phyloP scores from a whole-genome alignment of 148 eudicot species.

The Silene latifolia region DNA sequence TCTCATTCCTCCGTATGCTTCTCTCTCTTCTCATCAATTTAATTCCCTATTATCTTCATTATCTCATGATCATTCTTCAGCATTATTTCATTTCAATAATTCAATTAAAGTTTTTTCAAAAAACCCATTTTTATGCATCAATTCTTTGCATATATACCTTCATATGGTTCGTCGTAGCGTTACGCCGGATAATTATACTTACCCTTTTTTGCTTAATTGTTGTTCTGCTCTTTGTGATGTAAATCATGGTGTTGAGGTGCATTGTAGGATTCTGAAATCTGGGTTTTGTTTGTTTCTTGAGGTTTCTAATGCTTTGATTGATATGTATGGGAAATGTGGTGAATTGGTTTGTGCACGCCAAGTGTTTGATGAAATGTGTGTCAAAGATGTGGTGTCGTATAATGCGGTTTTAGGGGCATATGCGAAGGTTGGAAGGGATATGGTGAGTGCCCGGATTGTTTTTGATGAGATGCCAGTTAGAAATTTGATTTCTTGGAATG shows the following conservation, averaged over 20 bases:
- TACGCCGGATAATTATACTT: constrained; percentile 39
- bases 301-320: constrained; percentile 33
- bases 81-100: constrained; percentile 24
- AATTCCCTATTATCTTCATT: constrained; percentile 20
- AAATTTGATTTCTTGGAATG: constrained; percentile 44
- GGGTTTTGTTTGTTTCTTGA: constrained; percentile 33
- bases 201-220: constrained; percentile 34
- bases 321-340: constrained; percentile 44
- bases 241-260: constrained; percentile 29
- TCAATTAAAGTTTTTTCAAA: constrained; percentile 27
- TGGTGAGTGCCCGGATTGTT: constrained; percentile 30
- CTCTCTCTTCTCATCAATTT: constrained; percentile 26
- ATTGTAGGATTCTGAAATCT: constrained; percentile 27
- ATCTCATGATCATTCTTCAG: constrained; percentile 8
- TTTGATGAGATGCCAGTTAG: constrained; percentile 37
- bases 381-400: constrained; percentile 38
- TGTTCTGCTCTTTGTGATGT: constrained; percentile 26
- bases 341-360: constrained; percentile 31
- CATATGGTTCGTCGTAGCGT: constrained; percentile 28
- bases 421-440: constrained; percentile 28
- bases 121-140: constrained; percentile 24
- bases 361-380: constrained; percentile 38
- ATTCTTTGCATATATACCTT: constrained; percentile 28
- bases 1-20: constrained; percentile 23
- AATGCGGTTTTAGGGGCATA: constrained; percentile 41